Evolutionary conservation across 768 basidiomycete species (phyloP), one percentile per base, ranked within the genome.

Genomic region (Guyanaporus albipodus): DNA sequence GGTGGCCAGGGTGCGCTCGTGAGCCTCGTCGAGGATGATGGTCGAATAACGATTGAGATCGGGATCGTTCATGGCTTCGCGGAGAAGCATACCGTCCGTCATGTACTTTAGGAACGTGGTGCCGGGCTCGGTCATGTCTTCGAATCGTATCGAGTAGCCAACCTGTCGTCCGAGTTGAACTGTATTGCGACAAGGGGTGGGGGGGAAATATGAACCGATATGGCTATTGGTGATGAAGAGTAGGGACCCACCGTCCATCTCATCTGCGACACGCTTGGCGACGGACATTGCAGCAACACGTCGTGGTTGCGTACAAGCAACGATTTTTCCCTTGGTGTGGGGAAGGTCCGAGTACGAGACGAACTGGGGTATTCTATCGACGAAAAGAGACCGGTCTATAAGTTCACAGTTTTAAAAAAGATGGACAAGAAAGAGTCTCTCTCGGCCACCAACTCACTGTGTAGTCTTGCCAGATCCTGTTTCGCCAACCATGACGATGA

Each of bases 51-150:
- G 82, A 22, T 77, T 73, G 31, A 98, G 79, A 17, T 80, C 77
- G 8, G 91, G 87, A 67, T 98, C 95, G 68, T 94, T 91, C 94
- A 97, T 99, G 5, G 92, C 93, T 71, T 96, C 93, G 17, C 93
- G 84, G n/a, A 95, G 80, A 45, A 91, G 83, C 93, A 97, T 96
- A 79, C 95, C 96, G 58, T 99, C 96, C 14, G 96, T 99, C 94
- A 98, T 96, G 73, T 99, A 98, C 66, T 96, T 97, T 53, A 99
- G 75, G 69, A 99, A 96, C 0, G 96, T 98, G 73, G 56, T 90
- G 79, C 34, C 95, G 87, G 89, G 92, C 87, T 66, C 66, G 11
- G 64, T 66, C 64, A 66, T 67, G 64, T 98, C 96, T 67, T 99
- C 95, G 66, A 98, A 99, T 65, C 95, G 91, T 60, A 97, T 97